Evolutionary conservation across 768 basidiomycete species (phyloP).

Genomic region (Leccinum broughii): DNA sequence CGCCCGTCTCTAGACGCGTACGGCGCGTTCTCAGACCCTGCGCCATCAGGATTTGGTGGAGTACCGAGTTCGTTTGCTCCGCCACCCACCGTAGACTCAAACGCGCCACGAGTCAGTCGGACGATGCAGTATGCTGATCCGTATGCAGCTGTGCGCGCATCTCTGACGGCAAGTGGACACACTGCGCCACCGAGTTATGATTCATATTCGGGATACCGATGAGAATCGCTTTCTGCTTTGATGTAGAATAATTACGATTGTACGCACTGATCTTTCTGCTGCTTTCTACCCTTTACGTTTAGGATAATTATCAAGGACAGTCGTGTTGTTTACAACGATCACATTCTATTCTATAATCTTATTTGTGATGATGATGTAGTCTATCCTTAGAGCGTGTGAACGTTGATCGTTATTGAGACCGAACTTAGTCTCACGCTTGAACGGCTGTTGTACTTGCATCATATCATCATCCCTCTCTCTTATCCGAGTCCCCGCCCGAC

Average conservation of each 20-base stretch:
- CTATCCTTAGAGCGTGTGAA: constrained; percentile 1
- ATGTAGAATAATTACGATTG: constrained; percentile 11
- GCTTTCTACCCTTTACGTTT: constrained; percentile 5
- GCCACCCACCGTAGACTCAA: constrained; percentile 34
- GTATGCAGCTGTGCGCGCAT: constrained; percentile 77
- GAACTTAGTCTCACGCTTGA: constrained; percentile 20
- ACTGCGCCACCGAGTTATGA: constrained; percentile 53
- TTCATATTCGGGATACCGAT: constrained; percentile 53
- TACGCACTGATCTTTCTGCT: constrained; percentile 10
- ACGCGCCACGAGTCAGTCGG: constrained; percentile 62
- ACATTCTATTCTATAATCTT: constrained; percentile 10
- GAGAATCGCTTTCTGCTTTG: constrained; percentile 4
- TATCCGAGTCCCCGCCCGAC: not conserved
- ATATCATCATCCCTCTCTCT: not conserved
- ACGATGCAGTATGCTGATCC: constrained; percentile 95
- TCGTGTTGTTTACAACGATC: constrained; percentile 10
- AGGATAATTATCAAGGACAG: constrained; percentile 16
- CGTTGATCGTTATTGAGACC: constrained; percentile 12
- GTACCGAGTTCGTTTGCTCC: constrained; percentile 36
- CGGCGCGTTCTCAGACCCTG: constrained; percentile 88
- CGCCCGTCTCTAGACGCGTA: constrained; percentile 92
- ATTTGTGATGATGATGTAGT: constrained; percentile 12
- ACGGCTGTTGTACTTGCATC: constrained; percentile 6
- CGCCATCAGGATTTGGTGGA: constrained; percentile 70
- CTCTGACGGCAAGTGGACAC: constrained; percentile 39